phyloP scores from a whole-genome alignment of 2,329 filamentous ascomycete species.

The Cadophora sp. region DNA sequence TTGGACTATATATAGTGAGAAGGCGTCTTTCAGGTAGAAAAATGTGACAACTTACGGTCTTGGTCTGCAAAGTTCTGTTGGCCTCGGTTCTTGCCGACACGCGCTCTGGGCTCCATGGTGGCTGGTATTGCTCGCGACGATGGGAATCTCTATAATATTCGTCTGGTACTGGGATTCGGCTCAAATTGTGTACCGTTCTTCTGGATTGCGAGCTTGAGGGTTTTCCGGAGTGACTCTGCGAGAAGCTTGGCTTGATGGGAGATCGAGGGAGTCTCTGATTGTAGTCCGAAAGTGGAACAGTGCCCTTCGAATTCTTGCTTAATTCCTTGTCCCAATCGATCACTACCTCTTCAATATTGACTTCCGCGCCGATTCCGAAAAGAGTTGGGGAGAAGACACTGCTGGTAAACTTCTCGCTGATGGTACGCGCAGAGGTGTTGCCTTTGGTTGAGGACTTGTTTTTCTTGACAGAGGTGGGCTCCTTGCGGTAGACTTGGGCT shows the following conservation, averaged over 20 bases:
- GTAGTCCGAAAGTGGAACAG: neutral
- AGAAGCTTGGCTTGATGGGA: neutral
- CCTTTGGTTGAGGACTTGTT: too few species aligned
- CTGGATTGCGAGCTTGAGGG: neutral
- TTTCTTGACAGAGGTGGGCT: too few species aligned
- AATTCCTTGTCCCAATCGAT: constrained; percentile 6
- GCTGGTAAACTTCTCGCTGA: too few species aligned
- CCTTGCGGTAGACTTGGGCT: too few species aligned
- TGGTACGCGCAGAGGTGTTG: too few species aligned
- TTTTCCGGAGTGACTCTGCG: neutral
- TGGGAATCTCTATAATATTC: neutral
- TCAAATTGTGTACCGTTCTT: neutral
- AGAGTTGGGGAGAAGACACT: too few species aligned
- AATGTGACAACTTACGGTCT: constrained; percentile 63
- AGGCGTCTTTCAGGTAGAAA: constrained; percentile 1
- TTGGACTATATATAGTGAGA: constrained; percentile 58
- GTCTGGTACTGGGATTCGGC: neutral
- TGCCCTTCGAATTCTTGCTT: neutral
- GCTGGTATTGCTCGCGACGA: neutral
- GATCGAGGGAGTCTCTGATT: neutral
- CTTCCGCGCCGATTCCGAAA: too few species aligned
- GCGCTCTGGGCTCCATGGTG: constrained; percentile 75
- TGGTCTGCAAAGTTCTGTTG: constrained; percentile 80
- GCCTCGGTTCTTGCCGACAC: constrained; percentile 80
- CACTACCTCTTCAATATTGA: neutral